phyloP scores from a whole-genome alignment of 208 protist species.

The Acanthamoeba healyi region DNA sequence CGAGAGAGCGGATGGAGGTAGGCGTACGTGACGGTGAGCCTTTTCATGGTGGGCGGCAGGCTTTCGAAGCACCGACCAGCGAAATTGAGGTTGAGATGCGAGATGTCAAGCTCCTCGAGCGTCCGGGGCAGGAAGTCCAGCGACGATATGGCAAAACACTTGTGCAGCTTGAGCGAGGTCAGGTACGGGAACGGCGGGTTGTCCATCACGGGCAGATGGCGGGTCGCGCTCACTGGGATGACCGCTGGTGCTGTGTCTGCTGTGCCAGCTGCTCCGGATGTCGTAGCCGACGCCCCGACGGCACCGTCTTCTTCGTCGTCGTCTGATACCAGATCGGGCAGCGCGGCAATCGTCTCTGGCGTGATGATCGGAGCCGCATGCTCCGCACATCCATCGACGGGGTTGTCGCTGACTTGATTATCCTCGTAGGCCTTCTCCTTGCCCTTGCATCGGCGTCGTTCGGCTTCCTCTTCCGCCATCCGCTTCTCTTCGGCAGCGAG shows the following conservation, averaged over 20 bases:
- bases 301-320: background rate
- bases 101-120: conserved; percentile 30
- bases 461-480: background rate
- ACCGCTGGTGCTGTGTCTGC: background rate
- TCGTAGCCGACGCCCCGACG: background rate
- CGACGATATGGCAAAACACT: conserved; percentile 22
- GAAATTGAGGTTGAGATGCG: conserved; percentile 30
- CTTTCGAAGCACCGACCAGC: background rate
- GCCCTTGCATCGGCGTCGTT: background rate
- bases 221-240: background rate
- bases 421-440: background rate
- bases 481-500: background rate
- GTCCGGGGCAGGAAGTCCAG: conserved; percentile 6
- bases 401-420: background rate
- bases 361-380: background rate
- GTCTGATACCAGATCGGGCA: conserved; percentile 1
- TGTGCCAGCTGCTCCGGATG: background rate
- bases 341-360: background rate
- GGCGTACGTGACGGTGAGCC: conserved; percentile 12
- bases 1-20: no score
- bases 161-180: background rate
- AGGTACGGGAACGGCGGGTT: conserved; percentile 29
- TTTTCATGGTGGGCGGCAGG: background rate
- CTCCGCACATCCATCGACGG: background rate
- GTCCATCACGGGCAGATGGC: background rate